Evolutionary conservation across 2,329 filamentous ascomycete species (phyloP), one percentile per base, ranked within the genome.

Genomic region (Phyllachora maydis): DNA sequence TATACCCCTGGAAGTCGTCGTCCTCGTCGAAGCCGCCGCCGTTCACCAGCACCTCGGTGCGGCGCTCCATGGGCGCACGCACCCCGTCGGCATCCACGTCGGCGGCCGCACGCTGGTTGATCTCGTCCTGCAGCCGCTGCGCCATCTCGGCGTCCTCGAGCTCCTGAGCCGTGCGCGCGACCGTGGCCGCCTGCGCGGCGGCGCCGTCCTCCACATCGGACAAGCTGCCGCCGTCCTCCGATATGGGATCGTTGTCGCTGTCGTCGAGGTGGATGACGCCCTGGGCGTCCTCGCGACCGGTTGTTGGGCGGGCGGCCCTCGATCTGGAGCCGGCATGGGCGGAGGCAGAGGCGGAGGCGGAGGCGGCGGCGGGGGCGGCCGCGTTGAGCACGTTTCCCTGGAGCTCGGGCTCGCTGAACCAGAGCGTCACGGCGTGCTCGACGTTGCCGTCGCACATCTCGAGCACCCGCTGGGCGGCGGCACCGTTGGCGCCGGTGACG

Each of bases 71-170:
- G 6, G 88, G 88, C 22, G 88, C 88, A 39, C 88, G 64, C 26
- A 98, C 72, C 21, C 59, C 73, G 35, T 71, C 71, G 18, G 53
- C 52, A 18, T 49, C 52, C n/a, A n/a, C n/a, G n/a, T n/a, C n/a
- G 18, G 42, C 40, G 6, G 39, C 48, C 17, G 37, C 47, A 21
- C 50, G 62, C 24, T 64, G 61, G 37, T 93, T 95, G 41, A 92
- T 63, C 47, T 98, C 82, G 40, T 98, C 77, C 45, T 98, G 88
- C 29, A 98, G 47, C 27, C 78, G 67, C 44, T 83, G 68, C 5
- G 88, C 88, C 70, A 95, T 85, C 20, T 78, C 83, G 24, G 81
- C 83, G 39, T 98, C 88, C 38, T 92, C 82, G 32, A 93, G 83
- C 33, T 76, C 66, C 25, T 69, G 56, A 10, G 61, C 65, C 4